A percentile compares a stretch with the other conserved stretches of the same genome.
Conservation (phyloP, 345 rosid species). For the Diplotaxis tenuifolia region DNA sequence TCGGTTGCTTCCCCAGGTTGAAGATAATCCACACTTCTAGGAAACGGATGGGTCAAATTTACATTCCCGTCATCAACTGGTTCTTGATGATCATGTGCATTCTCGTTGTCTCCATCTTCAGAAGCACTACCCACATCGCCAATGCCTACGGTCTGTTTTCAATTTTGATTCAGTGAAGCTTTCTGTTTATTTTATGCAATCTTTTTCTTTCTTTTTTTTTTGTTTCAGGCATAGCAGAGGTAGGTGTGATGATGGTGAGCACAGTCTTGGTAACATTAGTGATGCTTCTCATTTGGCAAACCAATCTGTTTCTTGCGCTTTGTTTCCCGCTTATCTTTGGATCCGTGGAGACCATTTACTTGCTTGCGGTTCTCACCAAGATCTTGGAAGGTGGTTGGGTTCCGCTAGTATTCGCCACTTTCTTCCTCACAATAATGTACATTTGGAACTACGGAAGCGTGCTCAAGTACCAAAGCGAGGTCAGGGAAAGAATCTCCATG, state of each 20-base stretch:
- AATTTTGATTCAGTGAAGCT: not conserved
- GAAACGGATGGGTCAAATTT: constrained; percentile 86
- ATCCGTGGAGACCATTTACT: constrained; percentile 67
- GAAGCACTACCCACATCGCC: constrained; percentile 87
- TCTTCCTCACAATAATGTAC: constrained; percentile 82
- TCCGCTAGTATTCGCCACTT: constrained; percentile 72
- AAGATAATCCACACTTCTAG: constrained; percentile 92
- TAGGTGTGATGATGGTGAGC: constrained; percentile 93
- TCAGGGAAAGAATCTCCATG: constrained; percentile 81
- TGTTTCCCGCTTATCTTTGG: constrained; percentile 87
- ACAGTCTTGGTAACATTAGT: constrained; percentile 83
- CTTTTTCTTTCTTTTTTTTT: not conserved
- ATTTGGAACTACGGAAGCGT: constrained; percentile 95
- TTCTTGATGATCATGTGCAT: constrained; percentile 93
- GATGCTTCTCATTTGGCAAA: constrained; percentile 96
- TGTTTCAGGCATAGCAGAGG: constrained; percentile 89
- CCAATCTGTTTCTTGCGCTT: constrained; percentile 70
- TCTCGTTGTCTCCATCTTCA: constrained; percentile 78
- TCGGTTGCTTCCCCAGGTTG: constrained; percentile 94
- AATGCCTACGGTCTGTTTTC: constrained; percentile 79
- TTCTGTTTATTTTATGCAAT: no score
- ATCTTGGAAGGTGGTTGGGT: constrained; percentile 89
- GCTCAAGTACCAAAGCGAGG: constrained; percentile 88
- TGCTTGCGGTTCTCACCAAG: constrained; percentile 80
- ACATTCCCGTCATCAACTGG: constrained; percentile 87